Conservation (phyloP, 2,329 filamentous ascomycete genomes). For the Hymenoscyphus fructigenus region DNA sequence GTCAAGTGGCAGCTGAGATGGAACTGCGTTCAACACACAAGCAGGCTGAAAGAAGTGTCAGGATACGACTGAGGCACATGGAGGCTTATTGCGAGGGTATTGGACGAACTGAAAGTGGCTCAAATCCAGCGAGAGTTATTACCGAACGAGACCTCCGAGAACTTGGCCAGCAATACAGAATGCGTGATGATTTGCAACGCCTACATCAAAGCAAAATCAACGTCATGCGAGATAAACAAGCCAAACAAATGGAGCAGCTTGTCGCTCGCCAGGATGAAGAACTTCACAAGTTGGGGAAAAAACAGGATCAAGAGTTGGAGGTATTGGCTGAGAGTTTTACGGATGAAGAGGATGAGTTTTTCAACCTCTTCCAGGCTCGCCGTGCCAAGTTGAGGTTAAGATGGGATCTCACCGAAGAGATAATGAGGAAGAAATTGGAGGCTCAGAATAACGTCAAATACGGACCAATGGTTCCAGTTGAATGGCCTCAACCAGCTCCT, state of each 20-base stretch:
- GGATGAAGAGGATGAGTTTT: conserved; percentile 51
- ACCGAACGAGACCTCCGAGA: conserved; percentile 60
- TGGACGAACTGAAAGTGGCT: conserved; percentile 41
- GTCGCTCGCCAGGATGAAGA: conserved; percentile 55
- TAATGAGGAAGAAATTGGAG: conserved; percentile 54
- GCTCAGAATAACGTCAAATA: conserved; percentile 44
- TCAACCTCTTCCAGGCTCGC: conserved; percentile 46
- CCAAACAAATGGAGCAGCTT: conserved; percentile 60
- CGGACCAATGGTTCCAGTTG: conserved; percentile 40
- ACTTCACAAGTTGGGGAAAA: conserved; percentile 45
- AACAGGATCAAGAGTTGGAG: conserved; percentile 49
- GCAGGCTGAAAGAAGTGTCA: conserved; percentile 56
- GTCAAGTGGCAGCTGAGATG: conserved; percentile 62
- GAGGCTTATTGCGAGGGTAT: conserved; percentile 62
- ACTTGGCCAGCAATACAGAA: conserved; percentile 59
- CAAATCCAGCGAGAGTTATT: conserved; percentile 51
- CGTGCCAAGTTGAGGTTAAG: conserved; percentile 46
- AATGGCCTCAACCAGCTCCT: conserved; percentile 38
- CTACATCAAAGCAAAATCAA: conserved; percentile 62
- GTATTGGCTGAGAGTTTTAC: conserved; percentile 47
- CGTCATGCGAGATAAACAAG: conserved; percentile 63
- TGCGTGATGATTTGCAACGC: conserved; percentile 58
- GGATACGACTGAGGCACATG: conserved; percentile 62
- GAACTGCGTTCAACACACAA: conserved; percentile 55
- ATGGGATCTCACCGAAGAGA: conserved; percentile 54